phyloP scores from a whole-genome alignment of 2,329 filamentous ascomycete species.

The Beauveria medogensis region DNA sequence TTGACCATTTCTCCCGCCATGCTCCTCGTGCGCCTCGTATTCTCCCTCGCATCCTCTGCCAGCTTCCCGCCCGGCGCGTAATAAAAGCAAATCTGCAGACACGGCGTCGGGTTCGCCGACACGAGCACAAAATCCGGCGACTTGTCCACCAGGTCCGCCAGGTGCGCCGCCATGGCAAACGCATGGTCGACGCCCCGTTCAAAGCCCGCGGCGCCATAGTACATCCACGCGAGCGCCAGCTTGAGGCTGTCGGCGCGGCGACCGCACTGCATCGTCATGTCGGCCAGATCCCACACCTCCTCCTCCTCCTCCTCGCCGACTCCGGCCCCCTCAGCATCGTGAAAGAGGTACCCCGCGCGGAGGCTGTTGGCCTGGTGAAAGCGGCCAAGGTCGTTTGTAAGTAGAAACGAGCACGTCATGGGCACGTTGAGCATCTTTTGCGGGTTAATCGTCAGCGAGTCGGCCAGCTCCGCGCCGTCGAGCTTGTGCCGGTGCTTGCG shows the following conservation, averaged over 20 bases:
- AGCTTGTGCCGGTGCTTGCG: slow-evolving; percentile 54
- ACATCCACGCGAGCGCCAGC: slow-evolving; percentile 79
- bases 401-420: slow-evolving; percentile 81
- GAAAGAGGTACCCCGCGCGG: slow-evolving; percentile 79
- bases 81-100: slow-evolving; percentile 93
- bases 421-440: slow-evolving; percentile 97
- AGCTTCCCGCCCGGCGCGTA: slow-evolving; percentile 53
- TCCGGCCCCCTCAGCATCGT: slow-evolving; percentile 35
- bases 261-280: slow-evolving; percentile 89
- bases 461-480: slow-evolving; percentile 61
- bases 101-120: slow-evolving; percentile 69
- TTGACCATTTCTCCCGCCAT: slow-evolving; percentile 40
- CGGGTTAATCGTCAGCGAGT: slow-evolving; percentile 84
- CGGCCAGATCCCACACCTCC: slow-evolving; percentile 81
- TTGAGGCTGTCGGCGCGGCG: slow-evolving; percentile 80
- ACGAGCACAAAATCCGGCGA: slow-evolving; percentile 61
- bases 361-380: slow-evolving; percentile 83
- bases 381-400: slow-evolving; percentile 64
- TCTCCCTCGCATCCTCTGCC: slow-evolving; percentile 29
- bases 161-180: slow-evolving; percentile 60
- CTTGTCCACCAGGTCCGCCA: slow-evolving; percentile 51
- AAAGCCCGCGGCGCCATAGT: slow-evolving; percentile 74
- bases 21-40: slow-evolving; percentile 39
- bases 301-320: slow-evolving; percentile 34
- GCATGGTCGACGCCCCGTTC: slow-evolving; percentile 60